Evolutionary conservation across 2,329 filamentous ascomycete genomes (phyloP).

Genomic region (Lecanicillium sp.): DNA sequence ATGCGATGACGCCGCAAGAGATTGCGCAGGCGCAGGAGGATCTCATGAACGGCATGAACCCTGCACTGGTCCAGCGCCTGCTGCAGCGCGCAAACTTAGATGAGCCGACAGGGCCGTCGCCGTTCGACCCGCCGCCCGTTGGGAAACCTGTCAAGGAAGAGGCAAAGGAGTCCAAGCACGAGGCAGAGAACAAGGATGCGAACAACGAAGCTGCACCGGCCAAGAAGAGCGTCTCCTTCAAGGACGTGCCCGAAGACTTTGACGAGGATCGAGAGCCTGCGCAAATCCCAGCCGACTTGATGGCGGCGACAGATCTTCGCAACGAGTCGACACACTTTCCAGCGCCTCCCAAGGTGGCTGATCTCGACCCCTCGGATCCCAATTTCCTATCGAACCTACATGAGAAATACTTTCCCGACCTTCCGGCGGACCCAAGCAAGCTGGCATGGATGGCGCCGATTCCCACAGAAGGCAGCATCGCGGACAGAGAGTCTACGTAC

Average conservation of each 20-base stretch:
- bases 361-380: constrained; percentile 76
- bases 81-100: constrained; percentile 72
- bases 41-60: constrained; percentile 70
- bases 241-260: constrained; percentile 24
- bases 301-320: constrained; percentile 34
- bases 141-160: constrained; percentile 13
- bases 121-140: constrained; percentile 34
- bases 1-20: constrained; percentile 72
- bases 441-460: constrained; percentile 85
- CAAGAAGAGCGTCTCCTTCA: constrained; percentile 22
- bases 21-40: constrained; percentile 77
- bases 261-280: constrained; percentile 38
- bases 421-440: constrained; percentile 76
- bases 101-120: constrained; percentile 41
- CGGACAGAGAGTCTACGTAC: constrained; percentile 70
- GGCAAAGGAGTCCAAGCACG: not conserved
- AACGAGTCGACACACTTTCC: constrained; percentile 56
- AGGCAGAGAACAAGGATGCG: constrained; percentile 2
- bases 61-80: constrained; percentile 68
- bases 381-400: constrained; percentile 81
- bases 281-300: constrained; percentile 36
- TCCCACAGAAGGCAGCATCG: constrained; percentile 56
- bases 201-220: constrained; percentile 9
- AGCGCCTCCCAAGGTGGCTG: constrained; percentile 47
- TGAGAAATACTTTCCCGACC: constrained; percentile 85